phyloP scores from a whole-genome alignment of 306 rosid species.

The Vicia faba region DNA sequence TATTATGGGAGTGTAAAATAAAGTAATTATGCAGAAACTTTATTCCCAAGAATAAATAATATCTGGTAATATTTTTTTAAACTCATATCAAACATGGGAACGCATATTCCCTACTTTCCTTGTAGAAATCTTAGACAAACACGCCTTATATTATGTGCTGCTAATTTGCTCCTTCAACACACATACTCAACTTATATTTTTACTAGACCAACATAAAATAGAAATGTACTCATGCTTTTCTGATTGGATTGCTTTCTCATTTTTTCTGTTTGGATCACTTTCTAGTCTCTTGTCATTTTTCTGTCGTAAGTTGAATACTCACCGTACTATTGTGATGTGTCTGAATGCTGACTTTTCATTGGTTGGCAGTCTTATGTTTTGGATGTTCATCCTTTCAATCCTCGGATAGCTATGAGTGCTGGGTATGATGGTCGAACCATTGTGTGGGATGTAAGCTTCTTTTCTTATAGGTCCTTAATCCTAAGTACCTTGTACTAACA shows the following conservation, averaged over 20 bases:
- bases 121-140: slow-evolving; percentile 1
- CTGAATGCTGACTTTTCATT: slow-evolving; percentile 42
- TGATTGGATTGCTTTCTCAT: slow-evolving; percentile 28
- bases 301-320: slow-evolving; percentile 27
- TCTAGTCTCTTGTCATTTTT: slow-evolving; percentile 18
- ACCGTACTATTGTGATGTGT: slow-evolving; percentile 37
- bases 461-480: slow-evolving; percentile 25
- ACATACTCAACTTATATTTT: neutral
- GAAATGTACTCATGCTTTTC: slow-evolving; percentile 11
- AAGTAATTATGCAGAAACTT: neutral
- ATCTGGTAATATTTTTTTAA: neutral
- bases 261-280: slow-evolving; percentile 18
- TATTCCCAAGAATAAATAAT: neutral
- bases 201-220: slow-evolving; percentile 8
- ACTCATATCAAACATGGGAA: slow-evolving; percentile 2
- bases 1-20: neutral
- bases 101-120: neutral
- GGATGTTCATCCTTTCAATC: slow-evolving; percentile 98
- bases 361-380: slow-evolving; percentile 78
- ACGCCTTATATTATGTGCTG: slow-evolving; percentile 15
- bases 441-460: slow-evolving; percentile 88
- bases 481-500: slow-evolving; percentile 19
- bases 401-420: slow-evolving; percentile 97
- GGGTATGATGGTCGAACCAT: slow-evolving; percentile 89
- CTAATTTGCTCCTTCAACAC: slow-evolving; percentile 19